Evolutionary conservation across 1,284 basidiomycete genomes (phyloP).

Genomic region (Amylostereum chailletii): DNA sequence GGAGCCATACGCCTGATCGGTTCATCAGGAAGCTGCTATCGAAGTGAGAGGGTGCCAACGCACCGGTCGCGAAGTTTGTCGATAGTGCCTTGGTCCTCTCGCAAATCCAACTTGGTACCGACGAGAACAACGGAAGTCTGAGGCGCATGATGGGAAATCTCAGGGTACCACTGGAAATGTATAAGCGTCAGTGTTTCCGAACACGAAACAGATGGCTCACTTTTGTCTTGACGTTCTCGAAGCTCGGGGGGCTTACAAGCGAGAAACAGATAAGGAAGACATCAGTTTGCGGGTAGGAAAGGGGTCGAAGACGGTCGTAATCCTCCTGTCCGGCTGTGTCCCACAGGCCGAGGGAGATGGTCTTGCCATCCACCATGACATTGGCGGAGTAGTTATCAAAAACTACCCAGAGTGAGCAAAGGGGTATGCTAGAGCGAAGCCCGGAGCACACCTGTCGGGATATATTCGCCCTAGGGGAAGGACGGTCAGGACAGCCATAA

Average conservation of each 20-base stretch:
- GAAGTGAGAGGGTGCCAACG: not conserved
- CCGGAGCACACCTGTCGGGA: conserved; percentile 77
- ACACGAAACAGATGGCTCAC: conserved; percentile 30
- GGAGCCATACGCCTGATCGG: conserved; percentile 79
- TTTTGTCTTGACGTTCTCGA: conserved; percentile 98
- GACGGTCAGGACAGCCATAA: conserved; percentile 15
- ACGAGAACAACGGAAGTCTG: conserved; percentile 92
- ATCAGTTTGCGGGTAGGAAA: conserved; percentile 99
- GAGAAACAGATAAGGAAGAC: conserved; percentile 99
- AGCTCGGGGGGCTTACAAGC: conserved; percentile 92
- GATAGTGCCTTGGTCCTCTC: conserved; percentile 88
- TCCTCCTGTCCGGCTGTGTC: conserved; percentile 99
- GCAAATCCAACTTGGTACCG: conserved; percentile 95
- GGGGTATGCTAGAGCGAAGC: not conserved
- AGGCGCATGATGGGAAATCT: conserved; percentile 95
- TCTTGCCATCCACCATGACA: conserved; percentile 98
- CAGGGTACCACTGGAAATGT: conserved; percentile 80
- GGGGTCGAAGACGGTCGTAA: conserved; percentile 94
- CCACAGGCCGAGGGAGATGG: conserved; percentile 95
- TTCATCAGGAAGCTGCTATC: no score
- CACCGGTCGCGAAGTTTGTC: conserved; percentile 89
- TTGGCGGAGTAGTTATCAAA: conserved; percentile 95
- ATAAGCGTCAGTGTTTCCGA: conserved; percentile 5
- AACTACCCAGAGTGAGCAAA: conserved; percentile 33
- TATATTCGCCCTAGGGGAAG: conserved; percentile 79